Evolutionary conservation across 2,329 filamentous ascomycete genomes (phyloP).

Genomic region (Aspergillus piperis): DNA sequence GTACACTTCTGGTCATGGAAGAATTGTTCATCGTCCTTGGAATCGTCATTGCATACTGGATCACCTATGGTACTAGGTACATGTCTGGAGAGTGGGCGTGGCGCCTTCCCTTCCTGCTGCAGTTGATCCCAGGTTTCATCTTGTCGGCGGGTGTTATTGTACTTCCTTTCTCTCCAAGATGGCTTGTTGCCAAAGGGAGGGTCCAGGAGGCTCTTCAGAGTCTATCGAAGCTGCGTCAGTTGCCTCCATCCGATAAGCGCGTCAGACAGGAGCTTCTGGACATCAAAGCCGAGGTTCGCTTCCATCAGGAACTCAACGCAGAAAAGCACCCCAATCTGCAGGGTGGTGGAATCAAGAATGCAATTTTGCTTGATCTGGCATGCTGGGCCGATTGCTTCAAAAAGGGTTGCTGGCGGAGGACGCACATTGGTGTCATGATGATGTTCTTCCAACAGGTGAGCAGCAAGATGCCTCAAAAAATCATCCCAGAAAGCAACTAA

Average conservation of each 20-base stretch:
- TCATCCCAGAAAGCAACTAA: background rate
- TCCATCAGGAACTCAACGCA: constrained; percentile 50
- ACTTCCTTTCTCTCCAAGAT: constrained; percentile 59
- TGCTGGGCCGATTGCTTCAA: constrained; percentile 55
- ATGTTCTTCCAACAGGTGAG: constrained; percentile 60
- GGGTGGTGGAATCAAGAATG: constrained; percentile 33
- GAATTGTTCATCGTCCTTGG: constrained; percentile 46
- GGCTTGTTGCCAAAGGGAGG: constrained; percentile 51
- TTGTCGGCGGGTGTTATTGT: constrained; percentile 42
- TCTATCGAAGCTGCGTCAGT: constrained; percentile 52
- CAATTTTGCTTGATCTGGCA: constrained; percentile 51
- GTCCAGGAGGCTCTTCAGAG: constrained; percentile 52
- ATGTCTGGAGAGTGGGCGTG: constrained; percentile 51
- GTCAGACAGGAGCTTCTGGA: constrained; percentile 55
- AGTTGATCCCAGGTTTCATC: constrained; percentile 46
- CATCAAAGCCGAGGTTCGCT: constrained; percentile 56
- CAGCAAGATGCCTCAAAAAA: background rate
- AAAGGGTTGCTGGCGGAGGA: constrained; percentile 52
- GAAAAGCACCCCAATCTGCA: constrained; percentile 44
- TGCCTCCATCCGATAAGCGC: constrained; percentile 52
- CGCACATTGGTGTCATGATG: constrained; percentile 53
- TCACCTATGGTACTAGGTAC: constrained; percentile 46
- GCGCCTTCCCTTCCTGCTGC: constrained; percentile 51
- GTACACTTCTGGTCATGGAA: constrained; percentile 47
- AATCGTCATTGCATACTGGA: constrained; percentile 47